These are phyloP conservation scores for sweet orange (Citrus sinensis) DNA, from an alignment of 345 rosid species.

Conservation along the genomic window DNA sequence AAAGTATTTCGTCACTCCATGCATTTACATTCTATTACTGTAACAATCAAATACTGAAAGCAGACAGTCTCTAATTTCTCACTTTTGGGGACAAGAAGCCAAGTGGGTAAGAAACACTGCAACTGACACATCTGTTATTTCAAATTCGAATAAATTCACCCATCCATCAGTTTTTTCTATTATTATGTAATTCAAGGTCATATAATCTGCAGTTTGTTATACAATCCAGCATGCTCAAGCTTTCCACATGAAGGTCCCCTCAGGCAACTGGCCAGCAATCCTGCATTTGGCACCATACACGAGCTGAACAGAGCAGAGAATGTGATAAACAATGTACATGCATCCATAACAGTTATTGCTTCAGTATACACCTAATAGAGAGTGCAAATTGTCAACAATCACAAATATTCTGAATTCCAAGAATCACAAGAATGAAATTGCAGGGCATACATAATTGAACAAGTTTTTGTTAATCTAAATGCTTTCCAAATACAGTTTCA, in stretches of 20 bases:
- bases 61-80: background rate
- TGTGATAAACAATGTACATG: background rate
- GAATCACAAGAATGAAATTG: background rate
- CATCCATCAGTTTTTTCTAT: slow-evolving; percentile 4
- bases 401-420: background rate
- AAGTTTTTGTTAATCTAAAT: background rate
- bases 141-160: slow-evolving; percentile 7
- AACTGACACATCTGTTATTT: slow-evolving; percentile 1
- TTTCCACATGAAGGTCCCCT: background rate
- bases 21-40: background rate
- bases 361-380: background rate
- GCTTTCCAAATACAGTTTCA: background rate
- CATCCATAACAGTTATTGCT: background rate
- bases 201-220: slow-evolving; percentile 12
- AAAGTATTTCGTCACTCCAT: background rate
- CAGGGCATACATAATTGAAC: background rate
- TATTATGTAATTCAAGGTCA: background rate
- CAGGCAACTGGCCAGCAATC: slow-evolving; percentile 9
- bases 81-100: slow-evolving; percentile 6
- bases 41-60: background rate
- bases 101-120: slow-evolving; percentile 8
- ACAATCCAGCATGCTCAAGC: slow-evolving; percentile 14
- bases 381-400: background rate
- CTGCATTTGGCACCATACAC: slow-evolving; percentile 14
- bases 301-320: background rate